A percentile compares a stretch with the other conserved stretches of the same genome.
Evolutionary conservation across 2,329 filamentous ascomycete genomes (phyloP).

Genomic region (Alternaria angustiovoidea): DNA sequence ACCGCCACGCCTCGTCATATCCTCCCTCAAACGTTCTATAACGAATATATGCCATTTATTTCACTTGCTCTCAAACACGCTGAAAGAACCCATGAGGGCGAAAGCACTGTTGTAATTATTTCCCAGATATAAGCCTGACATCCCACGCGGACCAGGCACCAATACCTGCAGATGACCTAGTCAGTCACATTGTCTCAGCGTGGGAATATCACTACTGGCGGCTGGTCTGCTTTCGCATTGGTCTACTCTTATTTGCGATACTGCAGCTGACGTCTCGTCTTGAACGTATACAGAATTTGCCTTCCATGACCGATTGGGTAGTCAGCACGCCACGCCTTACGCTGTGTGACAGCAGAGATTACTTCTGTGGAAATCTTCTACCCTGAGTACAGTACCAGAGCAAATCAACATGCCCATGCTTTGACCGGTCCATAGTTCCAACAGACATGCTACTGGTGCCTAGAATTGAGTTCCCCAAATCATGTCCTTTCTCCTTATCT

Average conservation of each 20-base stretch:
- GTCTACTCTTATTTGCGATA: conserved; percentile 6
- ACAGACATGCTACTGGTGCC: not conserved
- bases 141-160: conserved; percentile 20
- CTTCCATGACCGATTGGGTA: conserved; percentile 13
- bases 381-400: not conserved
- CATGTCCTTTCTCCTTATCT: conserved; percentile 21
- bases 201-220: conserved; percentile 21
- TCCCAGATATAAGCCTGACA: conserved; percentile 1
- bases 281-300: conserved; percentile 6
- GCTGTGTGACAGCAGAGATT: conserved; percentile 10
- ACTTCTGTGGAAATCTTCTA: conserved; percentile 7
- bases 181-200: conserved; percentile 42
- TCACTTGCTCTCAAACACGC: not conserved
- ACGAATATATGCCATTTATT: conserved; percentile 45
- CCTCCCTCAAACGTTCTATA: conserved; percentile 49
- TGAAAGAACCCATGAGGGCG: not conserved
- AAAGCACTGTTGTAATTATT: not conserved
- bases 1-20: conserved; percentile 32
- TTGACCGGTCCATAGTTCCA: conserved; percentile 1
- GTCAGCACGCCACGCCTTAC: conserved; percentile 4
- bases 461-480: not conserved
- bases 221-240: conserved; percentile 4
- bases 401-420: not conserved
- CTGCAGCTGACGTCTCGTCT: conserved; percentile 8
- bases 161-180: conserved; percentile 37